Base-by-base conservation (phyloP, 768 basidiomycete species). In the Agaricus blazei region DNA sequence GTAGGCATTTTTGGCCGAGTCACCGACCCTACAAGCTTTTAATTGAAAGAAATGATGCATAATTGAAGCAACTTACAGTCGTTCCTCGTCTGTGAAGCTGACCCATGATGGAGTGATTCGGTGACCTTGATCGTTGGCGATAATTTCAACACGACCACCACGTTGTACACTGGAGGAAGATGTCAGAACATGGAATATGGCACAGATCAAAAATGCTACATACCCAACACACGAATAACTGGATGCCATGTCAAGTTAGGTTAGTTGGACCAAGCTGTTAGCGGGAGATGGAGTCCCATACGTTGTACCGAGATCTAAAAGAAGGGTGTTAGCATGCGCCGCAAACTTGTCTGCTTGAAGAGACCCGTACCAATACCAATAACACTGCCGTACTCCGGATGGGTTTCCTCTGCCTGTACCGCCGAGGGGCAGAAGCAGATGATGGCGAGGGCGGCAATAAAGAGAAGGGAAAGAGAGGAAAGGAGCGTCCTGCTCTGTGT, bases 191-290 rank as follows among this genome's bases (percentile, higher is more conserved):
- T 28, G 8, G 37, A 0, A 51, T 1, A 26, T 1, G 24, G 8
- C 24, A 6, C 14, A 4, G 45, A 31, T 45, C 46, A 4, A 12
- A 24, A 45, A 29, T 51, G 4, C 44, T 2, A 77, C 88, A 70
- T 59, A 92, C 91, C 90, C 94, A 65, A 98, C 95, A 77, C 94
- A 97, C 60, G 94, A 97, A 75, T 97, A 93, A 63, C 90, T 93
- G 48, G 11, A 36, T 44, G 51, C 61, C 59, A 60, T 34, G 52
- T 58, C 45, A 55, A 61, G 61, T 43, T 52, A 28, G 67, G 70
- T 48, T 73, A 65, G 40, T 23, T 26, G 26, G 54, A 61, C 29
- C 57, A 50, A 54, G 26, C 14, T 19, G 19, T 19, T 19, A 19
- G 4, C 2, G 14, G 14, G 31, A 31, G 45, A 28, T 14, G n/a